Conservation (phyloP, 1,284 basidiomycete genomes). For the Leccinum fuscescens region DNA sequence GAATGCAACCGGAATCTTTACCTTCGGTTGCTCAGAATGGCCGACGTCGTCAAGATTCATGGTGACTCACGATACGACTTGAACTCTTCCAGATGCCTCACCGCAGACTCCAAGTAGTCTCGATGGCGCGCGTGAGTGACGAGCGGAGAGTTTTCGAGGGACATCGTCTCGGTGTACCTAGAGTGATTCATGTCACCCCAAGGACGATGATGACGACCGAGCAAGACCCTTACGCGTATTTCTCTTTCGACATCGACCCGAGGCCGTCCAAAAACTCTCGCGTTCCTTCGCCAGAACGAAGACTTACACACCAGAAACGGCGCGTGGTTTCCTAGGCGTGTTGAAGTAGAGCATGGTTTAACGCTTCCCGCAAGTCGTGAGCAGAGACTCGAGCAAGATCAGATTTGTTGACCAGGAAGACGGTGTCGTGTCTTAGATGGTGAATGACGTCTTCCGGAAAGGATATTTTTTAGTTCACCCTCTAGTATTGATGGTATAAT, state of each 20-base stretch:
- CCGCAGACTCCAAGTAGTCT: constrained; percentile 67
- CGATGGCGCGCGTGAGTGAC: constrained; percentile 81
- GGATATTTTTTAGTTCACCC: constrained; percentile 23
- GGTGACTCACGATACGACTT: constrained; percentile 49
- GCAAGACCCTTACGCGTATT: constrained; percentile 41
- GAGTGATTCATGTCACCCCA: background rate
- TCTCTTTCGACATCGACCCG: constrained; percentile 47
- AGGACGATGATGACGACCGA: background rate
- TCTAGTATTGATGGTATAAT: constrained; percentile 27
- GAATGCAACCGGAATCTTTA: too few species aligned
- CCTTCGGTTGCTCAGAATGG: background rate
- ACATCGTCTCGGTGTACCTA: constrained; percentile 23
- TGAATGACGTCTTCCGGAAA: constrained; percentile 48
- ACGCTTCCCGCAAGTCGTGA: constrained; percentile 7
- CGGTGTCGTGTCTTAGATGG: constrained; percentile 54
- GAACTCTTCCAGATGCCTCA: constrained; percentile 66
- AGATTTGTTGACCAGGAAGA: constrained; percentile 49
- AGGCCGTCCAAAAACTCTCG: constrained; percentile 58
- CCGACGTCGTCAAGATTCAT: constrained; percentile 28
- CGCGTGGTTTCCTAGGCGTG: background rate
- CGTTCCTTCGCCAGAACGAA: constrained; percentile 59
- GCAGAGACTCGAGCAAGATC: constrained; percentile 45
- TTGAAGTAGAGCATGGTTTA: constrained; percentile 10
- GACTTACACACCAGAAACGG: constrained; percentile 58
- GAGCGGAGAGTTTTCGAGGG: constrained; percentile 44